phyloP scores from a whole-genome alignment of 208 protist species.

The Tritrichomonas musculus region DNA sequence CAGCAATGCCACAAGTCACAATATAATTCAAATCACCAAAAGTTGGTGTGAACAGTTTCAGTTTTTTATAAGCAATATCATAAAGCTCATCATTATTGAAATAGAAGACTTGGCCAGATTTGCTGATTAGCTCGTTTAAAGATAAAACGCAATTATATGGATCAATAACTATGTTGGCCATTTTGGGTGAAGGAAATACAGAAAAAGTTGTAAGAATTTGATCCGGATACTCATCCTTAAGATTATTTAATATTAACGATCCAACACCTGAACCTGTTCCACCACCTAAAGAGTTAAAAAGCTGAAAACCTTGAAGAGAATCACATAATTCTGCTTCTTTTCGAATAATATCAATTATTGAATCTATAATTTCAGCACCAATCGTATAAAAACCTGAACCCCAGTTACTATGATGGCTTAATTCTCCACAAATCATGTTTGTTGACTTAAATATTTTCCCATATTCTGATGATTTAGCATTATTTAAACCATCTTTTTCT shows the following conservation, averaged over 20 bases:
- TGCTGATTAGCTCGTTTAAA: slow-evolving; percentile 61
- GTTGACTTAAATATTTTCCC: slow-evolving; percentile 66
- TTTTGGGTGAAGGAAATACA: slow-evolving; percentile 62
- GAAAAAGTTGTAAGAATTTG: slow-evolving; percentile 66
- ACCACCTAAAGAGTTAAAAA: slow-evolving; percentile 66
- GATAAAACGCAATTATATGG: slow-evolving; percentile 60
- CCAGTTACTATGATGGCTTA: slow-evolving; percentile 67
- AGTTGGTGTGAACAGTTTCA: slow-evolving; percentile 60
- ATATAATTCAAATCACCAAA: slow-evolving; percentile 66
- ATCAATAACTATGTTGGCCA: slow-evolving; percentile 63
- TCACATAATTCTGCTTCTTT: slow-evolving; percentile 66
- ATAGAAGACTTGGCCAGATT: slow-evolving; percentile 53
- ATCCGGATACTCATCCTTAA: slow-evolving; percentile 61
- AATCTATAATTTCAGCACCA: slow-evolving; percentile 64
- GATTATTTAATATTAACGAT: slow-evolving; percentile 63
- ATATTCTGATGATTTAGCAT: slow-evolving; percentile 55
- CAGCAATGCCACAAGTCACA: slow-evolving; percentile 64
- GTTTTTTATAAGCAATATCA: too few relatives aligned
- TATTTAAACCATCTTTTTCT: slow-evolving; percentile 66
- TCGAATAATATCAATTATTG: slow-evolving; percentile 61
- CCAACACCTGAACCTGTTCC: slow-evolving; percentile 67
- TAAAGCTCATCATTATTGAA: slow-evolving; percentile 69
- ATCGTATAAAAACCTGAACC: slow-evolving; percentile 73
- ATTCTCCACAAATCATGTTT: slow-evolving; percentile 60
- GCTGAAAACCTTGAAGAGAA: slow-evolving; percentile 67